phyloP scores from a whole-genome alignment of 208 protist genomes.

The Acanthamoeba royreba region DNA sequence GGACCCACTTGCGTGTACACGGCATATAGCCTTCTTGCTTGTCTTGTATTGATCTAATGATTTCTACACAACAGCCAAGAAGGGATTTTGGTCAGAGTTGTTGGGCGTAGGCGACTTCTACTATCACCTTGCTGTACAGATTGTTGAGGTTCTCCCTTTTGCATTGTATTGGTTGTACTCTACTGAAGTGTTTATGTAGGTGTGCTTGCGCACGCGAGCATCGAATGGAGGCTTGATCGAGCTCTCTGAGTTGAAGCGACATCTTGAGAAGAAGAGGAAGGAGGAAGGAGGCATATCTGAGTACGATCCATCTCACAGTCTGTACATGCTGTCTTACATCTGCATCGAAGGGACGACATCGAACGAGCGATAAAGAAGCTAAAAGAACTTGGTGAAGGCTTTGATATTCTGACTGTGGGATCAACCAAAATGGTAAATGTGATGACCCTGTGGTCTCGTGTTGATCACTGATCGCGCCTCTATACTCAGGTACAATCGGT shows the following conservation, averaged over 20 bases:
- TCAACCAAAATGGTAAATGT: constrained; percentile 30
- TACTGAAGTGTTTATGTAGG: neutral
- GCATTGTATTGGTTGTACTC: neutral
- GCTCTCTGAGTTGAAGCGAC: constrained; percentile 62
- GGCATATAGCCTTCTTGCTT: too few species aligned
- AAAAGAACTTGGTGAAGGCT: constrained; percentile 71
- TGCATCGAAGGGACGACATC: constrained; percentile 69
- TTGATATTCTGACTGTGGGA: constrained; percentile 64
- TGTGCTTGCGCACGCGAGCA: constrained; percentile 75
- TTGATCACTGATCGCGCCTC: neutral
- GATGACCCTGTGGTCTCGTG: neutral
- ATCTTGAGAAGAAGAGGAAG: constrained; percentile 64
- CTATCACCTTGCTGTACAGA: constrained; percentile 83
- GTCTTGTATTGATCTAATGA: neutral
- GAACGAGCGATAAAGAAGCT: constrained; percentile 72
- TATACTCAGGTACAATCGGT: constrained; percentile 68
- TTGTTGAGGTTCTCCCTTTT: constrained; percentile 80
- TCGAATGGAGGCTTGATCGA: constrained; percentile 80
- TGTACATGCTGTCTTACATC: neutral
- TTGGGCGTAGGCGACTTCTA: constrained; percentile 86
- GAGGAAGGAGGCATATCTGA: constrained; percentile 58
- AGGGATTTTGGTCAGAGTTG: constrained; percentile 77
- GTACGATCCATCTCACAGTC: neutral
- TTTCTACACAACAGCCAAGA: constrained; percentile 38
- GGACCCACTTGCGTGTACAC: constrained; percentile 76